Conservation (phyloP, 2,329 filamentous ascomycete species). For the Cladosporium sp. region DNA sequence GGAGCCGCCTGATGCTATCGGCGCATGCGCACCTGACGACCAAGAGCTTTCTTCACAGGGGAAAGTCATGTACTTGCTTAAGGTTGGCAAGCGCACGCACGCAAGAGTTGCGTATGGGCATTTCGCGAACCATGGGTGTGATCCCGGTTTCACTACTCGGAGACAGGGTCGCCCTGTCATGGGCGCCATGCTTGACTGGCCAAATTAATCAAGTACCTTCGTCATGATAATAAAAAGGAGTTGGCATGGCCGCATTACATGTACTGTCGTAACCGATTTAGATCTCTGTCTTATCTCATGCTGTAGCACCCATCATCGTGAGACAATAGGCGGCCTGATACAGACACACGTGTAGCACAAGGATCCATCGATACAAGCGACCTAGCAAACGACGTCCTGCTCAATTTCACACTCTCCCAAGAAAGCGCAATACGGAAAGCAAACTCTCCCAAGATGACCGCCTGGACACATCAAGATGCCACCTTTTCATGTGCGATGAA, state of each 20-base stretch:
- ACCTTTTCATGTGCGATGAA: background rate
- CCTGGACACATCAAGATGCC: background rate
- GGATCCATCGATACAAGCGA: background rate
- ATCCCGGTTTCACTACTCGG: background rate
- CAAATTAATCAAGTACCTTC: background rate
- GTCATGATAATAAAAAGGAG: background rate
- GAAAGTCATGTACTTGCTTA: background rate
- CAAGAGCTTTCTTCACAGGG: background rate
- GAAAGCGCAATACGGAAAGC: background rate
- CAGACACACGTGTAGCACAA: slow-evolving; percentile 3
- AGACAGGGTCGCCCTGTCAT: background rate
- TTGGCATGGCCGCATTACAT: background rate
- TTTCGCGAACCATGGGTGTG: background rate
- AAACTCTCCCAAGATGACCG: background rate
- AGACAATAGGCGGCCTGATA: background rate
- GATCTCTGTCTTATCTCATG: background rate
- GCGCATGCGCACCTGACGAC: background rate
- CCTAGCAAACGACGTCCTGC: background rate
- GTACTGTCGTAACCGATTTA: background rate
- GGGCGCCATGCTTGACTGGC: background rate
- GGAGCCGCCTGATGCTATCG: background rate
- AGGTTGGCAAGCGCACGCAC: background rate
- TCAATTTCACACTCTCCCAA: background rate
- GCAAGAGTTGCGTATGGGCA: background rate
- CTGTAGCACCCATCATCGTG: background rate